These are phyloP conservation scores for Chytriomyces sp. DNA, from an alignment of 192 early-diverging fungal species.

Conservation along the genomic window DNA sequence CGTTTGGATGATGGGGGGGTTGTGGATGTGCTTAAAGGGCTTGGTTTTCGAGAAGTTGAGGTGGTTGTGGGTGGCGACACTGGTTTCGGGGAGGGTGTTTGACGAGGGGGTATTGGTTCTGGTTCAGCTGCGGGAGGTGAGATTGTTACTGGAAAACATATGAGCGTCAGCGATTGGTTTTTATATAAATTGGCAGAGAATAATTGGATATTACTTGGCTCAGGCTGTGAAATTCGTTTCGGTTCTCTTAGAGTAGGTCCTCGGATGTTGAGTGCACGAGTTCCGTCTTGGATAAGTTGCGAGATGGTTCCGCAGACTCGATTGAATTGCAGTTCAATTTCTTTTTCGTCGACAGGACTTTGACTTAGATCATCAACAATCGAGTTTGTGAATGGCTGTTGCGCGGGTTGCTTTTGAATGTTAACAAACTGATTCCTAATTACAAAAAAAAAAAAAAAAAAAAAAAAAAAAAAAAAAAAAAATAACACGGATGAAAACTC, in stretches of 20 bases:
- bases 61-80: neutral
- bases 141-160: too few species aligned
- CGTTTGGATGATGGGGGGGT: neutral
- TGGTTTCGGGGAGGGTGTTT: too few species aligned
- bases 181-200: too few species aligned
- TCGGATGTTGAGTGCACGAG: slow-evolving; percentile 5
- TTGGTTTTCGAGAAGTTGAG: neutral
- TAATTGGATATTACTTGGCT: too few species aligned
- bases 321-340: slow-evolving; percentile 29
- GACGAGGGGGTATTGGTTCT: too few species aligned
- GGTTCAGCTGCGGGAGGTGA: too few species aligned
- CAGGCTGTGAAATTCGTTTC: too few species aligned
- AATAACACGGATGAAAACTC: neutral
- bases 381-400: neutral
- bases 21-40: neutral
- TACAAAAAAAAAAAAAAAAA: neutral
- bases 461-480: too few species aligned
- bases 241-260: too few species aligned
- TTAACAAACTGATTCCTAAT: slow-evolving; percentile 8
- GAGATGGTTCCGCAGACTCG: slow-evolving; percentile 42
- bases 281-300: slow-evolving; percentile 42
- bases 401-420: neutral
- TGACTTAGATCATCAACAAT: neutral
- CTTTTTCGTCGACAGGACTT: slow-evolving; percentile 21
- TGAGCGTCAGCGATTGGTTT: too few species aligned